Conservation (phyloP, 495 filamentous ascomycete genomes). For the Podospora conica region DNA sequence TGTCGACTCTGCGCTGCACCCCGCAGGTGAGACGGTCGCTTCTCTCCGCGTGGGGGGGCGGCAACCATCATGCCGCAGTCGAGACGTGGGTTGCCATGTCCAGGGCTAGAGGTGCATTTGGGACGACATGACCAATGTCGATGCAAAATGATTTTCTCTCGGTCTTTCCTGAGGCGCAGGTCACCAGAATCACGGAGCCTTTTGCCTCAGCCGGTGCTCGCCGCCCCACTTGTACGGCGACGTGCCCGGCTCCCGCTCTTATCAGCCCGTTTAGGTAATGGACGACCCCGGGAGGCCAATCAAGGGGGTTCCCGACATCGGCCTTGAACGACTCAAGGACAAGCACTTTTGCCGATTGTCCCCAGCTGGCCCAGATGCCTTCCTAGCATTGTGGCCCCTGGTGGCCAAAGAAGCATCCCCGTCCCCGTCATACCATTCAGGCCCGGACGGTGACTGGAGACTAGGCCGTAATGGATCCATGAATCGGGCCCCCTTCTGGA, state of each 20-base stretch:
- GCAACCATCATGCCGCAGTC: background rate
- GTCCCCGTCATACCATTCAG: slow-evolving; percentile 10
- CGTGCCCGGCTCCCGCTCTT: slow-evolving; percentile 12
- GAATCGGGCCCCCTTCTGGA: slow-evolving; percentile 15
- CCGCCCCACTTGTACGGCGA: background rate
- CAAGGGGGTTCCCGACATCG: slow-evolving; percentile 22
- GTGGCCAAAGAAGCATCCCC: slow-evolving; percentile 13
- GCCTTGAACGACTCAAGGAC: slow-evolving; percentile 11
- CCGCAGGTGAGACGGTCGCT: background rate
- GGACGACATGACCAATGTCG: background rate
- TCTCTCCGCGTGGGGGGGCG: background rate
- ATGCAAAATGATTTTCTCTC: background rate
- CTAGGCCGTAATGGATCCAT: slow-evolving; percentile 1
- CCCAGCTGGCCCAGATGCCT: slow-evolving; percentile 13
- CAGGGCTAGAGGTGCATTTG: background rate
- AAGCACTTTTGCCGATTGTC: slow-evolving; percentile 4
- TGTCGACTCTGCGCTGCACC: background rate
- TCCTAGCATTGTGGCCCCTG: slow-evolving; percentile 10
- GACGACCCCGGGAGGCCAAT: slow-evolving; percentile 14
- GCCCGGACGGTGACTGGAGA: slow-evolving; percentile 6
- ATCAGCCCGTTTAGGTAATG: slow-evolving; percentile 33
- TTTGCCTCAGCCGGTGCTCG: background rate
- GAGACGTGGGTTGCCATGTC: background rate
- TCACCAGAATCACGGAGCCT: background rate
- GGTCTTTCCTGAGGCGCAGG: background rate